A percentile compares a stretch with the other conserved stretches of the same genome.
phyloP scores from a whole-genome alignment of 164 flowering plant species.

The grape (Vitis vinifera) region DNA sequence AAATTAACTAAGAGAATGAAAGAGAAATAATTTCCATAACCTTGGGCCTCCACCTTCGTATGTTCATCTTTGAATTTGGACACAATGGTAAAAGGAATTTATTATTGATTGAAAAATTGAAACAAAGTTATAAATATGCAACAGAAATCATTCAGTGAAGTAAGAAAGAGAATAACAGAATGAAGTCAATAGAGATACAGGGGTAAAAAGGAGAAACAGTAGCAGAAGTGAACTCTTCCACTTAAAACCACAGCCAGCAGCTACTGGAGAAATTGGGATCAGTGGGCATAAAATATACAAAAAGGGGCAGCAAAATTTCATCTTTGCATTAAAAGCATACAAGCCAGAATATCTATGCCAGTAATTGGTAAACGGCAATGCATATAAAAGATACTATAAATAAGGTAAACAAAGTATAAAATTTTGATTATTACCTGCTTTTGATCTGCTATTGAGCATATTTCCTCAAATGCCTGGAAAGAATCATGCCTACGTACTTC shows the following conservation, averaged over 20 bases:
- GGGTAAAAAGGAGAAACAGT: not conserved
- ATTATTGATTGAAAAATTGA: not conserved
- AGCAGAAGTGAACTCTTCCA: not conserved
- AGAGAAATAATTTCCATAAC: conserved; percentile 2
- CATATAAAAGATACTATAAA: not conserved
- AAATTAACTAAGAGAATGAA: no score
- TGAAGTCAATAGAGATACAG: no score
- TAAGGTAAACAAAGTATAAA: not conserved
- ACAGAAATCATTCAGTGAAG: not conserved
- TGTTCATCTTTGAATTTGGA: not conserved
- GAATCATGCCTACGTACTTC: conserved; percentile 94
- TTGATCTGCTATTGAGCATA: conserved; percentile 91
- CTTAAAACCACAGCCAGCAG: not conserved
- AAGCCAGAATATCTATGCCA: not conserved
- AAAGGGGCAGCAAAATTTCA: not conserved
- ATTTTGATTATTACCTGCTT: conserved; percentile 48
- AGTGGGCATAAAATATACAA: not conserved
- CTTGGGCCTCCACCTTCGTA: not conserved
- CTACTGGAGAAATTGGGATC: conserved; percentile 1
- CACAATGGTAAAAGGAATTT: not conserved
- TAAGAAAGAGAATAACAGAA: not conserved
- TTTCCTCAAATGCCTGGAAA: conserved; percentile 93
- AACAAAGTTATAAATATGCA: not conserved
- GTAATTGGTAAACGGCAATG: not conserved
- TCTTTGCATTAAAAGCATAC: not conserved